Evolutionary conservation across 1,139 yeast genomes (phyloP), one percentile per base, ranked within the genome.

Genomic region (Debaryomycetaceae sp.): DNA sequence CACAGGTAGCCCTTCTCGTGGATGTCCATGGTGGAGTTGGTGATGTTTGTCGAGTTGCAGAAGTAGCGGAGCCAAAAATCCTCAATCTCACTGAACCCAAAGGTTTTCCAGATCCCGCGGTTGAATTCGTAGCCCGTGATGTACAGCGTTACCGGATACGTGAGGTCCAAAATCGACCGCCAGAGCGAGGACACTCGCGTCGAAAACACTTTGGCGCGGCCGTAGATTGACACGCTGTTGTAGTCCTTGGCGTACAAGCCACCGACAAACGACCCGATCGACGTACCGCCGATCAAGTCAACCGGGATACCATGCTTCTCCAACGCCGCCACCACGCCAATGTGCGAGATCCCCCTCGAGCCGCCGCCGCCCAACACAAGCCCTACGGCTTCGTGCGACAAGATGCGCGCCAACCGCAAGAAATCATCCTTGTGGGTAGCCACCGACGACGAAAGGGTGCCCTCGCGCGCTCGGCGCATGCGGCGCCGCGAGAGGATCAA

Each of bases 331-430:
- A 91, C 76, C 3, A 91, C 82, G 5, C 98, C 98, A 29, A 89
- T 71, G 51, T 91, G 98, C 6, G 96, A 76, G 11, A 91, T 71
- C 2, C 98, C 98, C 45, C 98, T 70, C 0, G 98, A 95, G 18
- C 98, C 98, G 27, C 98, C 98, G 10, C 98, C 98, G 3, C 98
- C 98, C 6, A 91, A 65, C 3, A 91, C 96, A 13, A 91, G 63
- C 0, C 97, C 98, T 23, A 91, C 86, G 0, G 96, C 95, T 51
- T 88, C 88, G 11, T 95, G 95, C 0, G 96, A 84, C 16, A 91
- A 58, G 10, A 91, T 74, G 44, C 98, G 70, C 0, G 98, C 98
- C 21, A 91, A 60, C 35, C 98, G 69, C 53, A 85, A 66, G 50
- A 91, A 91, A 51, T 91, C 98, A 50, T 81, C 83, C 54, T 91